Percentiles rank a stretch among this genome's conserved stretches.
These are phyloP conservation scores for Monosporozyma siamensis DNA, from an alignment of 805 yeast genomes.

Conservation along the genomic window DNA sequence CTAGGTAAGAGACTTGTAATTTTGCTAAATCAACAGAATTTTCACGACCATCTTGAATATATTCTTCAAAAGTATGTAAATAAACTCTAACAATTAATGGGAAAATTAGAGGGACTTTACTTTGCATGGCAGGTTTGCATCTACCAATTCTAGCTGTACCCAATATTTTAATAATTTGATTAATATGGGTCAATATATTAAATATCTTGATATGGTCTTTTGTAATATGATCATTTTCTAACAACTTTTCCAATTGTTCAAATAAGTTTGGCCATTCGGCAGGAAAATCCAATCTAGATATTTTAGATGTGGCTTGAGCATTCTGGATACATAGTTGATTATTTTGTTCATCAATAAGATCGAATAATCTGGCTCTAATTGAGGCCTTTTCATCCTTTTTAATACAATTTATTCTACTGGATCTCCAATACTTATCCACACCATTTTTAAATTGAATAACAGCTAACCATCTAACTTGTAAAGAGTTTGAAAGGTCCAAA, in stretches of 20 bases:
- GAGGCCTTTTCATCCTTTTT: constrained; percentile 58
- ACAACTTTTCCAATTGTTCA: constrained; percentile 44
- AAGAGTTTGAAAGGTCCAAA: constrained; percentile 45
- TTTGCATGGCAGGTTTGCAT: constrained; percentile 67
- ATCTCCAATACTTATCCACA: constrained; percentile 75
- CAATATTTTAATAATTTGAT: constrained; percentile 68
- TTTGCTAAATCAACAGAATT: constrained; percentile 32
- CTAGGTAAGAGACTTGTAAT: constrained; percentile 68
- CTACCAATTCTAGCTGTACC: constrained; percentile 76
- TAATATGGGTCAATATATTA: constrained; percentile 56
- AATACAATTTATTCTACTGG: constrained; percentile 47
- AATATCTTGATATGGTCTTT: constrained; percentile 45
- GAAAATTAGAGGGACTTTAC: constrained; percentile 54
- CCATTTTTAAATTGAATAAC: constrained; percentile 85
- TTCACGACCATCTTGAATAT: constrained; percentile 40
- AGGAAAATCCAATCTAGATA: constrained; percentile 81
- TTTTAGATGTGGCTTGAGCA: constrained; percentile 71
- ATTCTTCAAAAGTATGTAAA: constrained; percentile 46
- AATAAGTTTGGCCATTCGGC: constrained; percentile 75
- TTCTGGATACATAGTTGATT: constrained; percentile 71
- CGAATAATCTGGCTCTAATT: constrained; percentile 51
- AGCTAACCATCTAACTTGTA: constrained; percentile 77
- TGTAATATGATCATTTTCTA: constrained; percentile 37
- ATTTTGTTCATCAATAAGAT: constrained; percentile 56
- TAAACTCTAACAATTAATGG: constrained; percentile 55